Conservation (phyloP, 2,329 filamentous ascomycete species). For the Colletotrichum sp. region DNA sequence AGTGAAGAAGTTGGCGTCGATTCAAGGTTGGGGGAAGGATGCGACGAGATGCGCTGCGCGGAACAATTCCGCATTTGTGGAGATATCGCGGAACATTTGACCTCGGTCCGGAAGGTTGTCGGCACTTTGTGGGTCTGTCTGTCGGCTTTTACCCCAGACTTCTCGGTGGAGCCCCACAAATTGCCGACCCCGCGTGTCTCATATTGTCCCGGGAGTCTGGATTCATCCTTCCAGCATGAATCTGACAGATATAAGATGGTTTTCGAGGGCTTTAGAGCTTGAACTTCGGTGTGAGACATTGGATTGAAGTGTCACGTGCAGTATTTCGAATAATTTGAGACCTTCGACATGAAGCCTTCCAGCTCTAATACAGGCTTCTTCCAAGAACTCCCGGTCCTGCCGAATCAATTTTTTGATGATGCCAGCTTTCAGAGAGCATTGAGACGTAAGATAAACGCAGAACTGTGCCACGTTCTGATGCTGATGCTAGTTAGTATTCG, state of each 20-base stretch:
- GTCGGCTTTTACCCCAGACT: not conserved
- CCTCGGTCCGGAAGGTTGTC: not conserved
- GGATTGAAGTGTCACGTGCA: not conserved
- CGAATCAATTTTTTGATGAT: slow-evolving; percentile 64
- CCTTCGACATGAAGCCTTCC: slow-evolving; percentile 45
- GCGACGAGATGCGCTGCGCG: not conserved
- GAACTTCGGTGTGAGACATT: not conserved
- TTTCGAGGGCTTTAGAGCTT: not conserved
- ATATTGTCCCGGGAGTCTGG: not conserved
- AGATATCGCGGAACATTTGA: not conserved
- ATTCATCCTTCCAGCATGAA: not conserved
- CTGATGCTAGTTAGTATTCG: slow-evolving; percentile 45
- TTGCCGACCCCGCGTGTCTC: not conserved
- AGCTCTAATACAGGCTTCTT: slow-evolving; percentile 59
- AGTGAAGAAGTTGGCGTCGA: not conserved
- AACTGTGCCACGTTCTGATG: no score
- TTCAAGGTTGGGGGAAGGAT: not conserved
- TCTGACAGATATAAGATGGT: no score
- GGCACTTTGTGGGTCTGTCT: not conserved
- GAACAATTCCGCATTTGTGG: not conserved
- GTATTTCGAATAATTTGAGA: not conserved
- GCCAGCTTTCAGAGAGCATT: slow-evolving; percentile 55
- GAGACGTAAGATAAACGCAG: slow-evolving; percentile 54
- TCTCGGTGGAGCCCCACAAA: not conserved
- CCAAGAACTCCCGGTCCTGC: slow-evolving; percentile 54